Percentiles rank a stretch among this genome's conserved stretches.
phyloP scores from a whole-genome alignment of 116 monocot genomes.

The Trichopus zeylanicus region DNA sequence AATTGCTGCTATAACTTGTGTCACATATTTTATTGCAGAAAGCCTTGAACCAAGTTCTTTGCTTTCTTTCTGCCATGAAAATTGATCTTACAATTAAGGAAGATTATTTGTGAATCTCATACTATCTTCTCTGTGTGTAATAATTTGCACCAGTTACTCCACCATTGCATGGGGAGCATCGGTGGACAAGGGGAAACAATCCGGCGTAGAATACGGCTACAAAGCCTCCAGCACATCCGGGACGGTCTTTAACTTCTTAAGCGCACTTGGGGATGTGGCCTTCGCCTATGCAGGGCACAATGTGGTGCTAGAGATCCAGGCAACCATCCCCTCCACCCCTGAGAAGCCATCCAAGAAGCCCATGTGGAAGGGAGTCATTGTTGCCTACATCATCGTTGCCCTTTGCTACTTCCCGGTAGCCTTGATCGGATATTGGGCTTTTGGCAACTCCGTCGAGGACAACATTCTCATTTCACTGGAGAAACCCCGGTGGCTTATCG shows the following conservation, averaged over 20 bases:
- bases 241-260: slow-evolving; percentile 28
- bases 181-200: slow-evolving; percentile 17
- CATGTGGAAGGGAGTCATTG: slow-evolving; percentile 47
- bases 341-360: slow-evolving; percentile 50
- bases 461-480: slow-evolving; percentile 29
- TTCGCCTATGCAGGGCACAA: slow-evolving; percentile 54
- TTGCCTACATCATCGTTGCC: slow-evolving; percentile 47
- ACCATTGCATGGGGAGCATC: slow-evolving; percentile 52
- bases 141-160: slow-evolving; percentile 41
- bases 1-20: too few species aligned
- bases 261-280: slow-evolving; percentile 33
- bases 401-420: slow-evolving; percentile 51
- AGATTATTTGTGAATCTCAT: too few species aligned
- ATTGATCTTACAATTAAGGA: too few species aligned
- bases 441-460: slow-evolving; percentile 30
- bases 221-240: slow-evolving; percentile 9
- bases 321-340: slow-evolving; percentile 43
- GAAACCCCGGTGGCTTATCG: slow-evolving; percentile 45
- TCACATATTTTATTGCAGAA: too few species aligned
- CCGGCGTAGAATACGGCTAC: slow-evolving; percentile 13
- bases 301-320: slow-evolving; percentile 53
- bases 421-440: slow-evolving; percentile 32
- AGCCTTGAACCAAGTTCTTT: too few species aligned
- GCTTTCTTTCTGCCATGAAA: too few species aligned
- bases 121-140: too few species aligned